A percentile compares a stretch with the other conserved stretches of the same genome.
Conservation (phyloP, 345 rosid species). For the Gossypium stocksii region DNA sequence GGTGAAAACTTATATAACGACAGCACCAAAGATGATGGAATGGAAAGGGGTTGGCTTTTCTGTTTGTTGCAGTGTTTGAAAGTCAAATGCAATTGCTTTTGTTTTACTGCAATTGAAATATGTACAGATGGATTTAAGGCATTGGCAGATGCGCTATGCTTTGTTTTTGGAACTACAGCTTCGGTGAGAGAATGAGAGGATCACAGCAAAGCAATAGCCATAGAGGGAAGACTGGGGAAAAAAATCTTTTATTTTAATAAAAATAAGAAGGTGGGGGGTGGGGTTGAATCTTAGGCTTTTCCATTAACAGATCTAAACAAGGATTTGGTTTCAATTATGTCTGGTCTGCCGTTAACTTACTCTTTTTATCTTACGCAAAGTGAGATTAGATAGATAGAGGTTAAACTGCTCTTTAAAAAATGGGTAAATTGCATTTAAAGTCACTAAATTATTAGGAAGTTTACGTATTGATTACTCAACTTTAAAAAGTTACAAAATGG, state of each 20-base stretch:
- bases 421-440: too few species aligned
- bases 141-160: constrained; percentile 3
- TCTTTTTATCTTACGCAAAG: neutral
- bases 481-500: too few species aligned
- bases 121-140: constrained; percentile 13
- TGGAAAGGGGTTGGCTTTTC: neutral
- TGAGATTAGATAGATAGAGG: neutral
- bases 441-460: fast-evolving
- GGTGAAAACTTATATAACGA: constrained; percentile 15
- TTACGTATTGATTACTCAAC: too few species aligned
- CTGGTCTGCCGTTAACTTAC: neutral
- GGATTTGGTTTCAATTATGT: constrained; percentile 11
- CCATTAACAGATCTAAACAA: constrained; percentile 19
- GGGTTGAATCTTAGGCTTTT: constrained; percentile 15
- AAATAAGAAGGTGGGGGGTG: neutral
- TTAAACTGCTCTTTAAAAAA: neutral
- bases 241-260: constrained; percentile 13
- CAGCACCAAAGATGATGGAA: constrained; percentile 26
- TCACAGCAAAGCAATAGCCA: constrained; percentile 21
- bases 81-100: constrained; percentile 33
- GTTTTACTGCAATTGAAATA: neutral
- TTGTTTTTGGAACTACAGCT: neutral
- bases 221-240: constrained; percentile 12
- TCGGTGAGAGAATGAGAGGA: neutral
- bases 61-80: neutral